A percentile compares a stretch with the other conserved stretches of the same genome.
Evolutionary conservation across 106 monocot species (phyloP).

Genomic region (Triglochin maritima): DNA sequence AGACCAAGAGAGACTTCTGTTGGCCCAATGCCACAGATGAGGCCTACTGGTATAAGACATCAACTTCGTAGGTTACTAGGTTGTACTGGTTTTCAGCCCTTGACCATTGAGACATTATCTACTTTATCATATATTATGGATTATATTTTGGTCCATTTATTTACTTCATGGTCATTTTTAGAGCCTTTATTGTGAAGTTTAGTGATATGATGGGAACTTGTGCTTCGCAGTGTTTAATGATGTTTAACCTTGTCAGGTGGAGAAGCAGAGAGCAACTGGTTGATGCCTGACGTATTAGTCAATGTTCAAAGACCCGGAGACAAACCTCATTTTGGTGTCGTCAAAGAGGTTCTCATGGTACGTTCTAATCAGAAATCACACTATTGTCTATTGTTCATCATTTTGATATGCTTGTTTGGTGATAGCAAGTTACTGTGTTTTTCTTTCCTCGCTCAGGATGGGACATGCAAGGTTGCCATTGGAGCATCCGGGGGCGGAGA

Average conservation of each 20-base stretch:
- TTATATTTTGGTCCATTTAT: too few species aligned
- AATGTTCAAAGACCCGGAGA: slow-evolving; percentile 56
- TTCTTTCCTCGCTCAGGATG: slow-evolving; percentile 45
- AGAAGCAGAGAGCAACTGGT: slow-evolving; percentile 59
- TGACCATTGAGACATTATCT: too few species aligned
- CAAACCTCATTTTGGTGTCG: slow-evolving; percentile 44
- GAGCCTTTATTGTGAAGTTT: too few species aligned
- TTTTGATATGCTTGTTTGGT: not conserved
- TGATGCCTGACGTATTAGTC: slow-evolving; percentile 68
- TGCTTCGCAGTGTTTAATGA: not conserved
- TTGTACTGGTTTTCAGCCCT: too few species aligned
- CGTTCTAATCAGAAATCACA: not conserved
- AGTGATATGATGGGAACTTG: too few species aligned
- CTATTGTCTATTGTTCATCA: not conserved
- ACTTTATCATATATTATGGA: too few species aligned
- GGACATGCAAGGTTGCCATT: slow-evolving; percentile 53
- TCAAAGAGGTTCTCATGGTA: slow-evolving; percentile 68
- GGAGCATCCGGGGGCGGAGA: slow-evolving; percentile 46
- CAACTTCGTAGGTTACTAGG: too few species aligned
- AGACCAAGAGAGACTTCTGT: too few species aligned
- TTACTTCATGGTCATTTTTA: too few species aligned
- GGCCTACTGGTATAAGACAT: too few species aligned
- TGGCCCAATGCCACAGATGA: too few species aligned
- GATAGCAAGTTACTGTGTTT: not conserved
- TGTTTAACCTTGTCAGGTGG: slow-evolving; percentile 34